Base-by-base conservation (phyloP, 106 monocot genomes). In the Vanilla planifolia region DNA sequence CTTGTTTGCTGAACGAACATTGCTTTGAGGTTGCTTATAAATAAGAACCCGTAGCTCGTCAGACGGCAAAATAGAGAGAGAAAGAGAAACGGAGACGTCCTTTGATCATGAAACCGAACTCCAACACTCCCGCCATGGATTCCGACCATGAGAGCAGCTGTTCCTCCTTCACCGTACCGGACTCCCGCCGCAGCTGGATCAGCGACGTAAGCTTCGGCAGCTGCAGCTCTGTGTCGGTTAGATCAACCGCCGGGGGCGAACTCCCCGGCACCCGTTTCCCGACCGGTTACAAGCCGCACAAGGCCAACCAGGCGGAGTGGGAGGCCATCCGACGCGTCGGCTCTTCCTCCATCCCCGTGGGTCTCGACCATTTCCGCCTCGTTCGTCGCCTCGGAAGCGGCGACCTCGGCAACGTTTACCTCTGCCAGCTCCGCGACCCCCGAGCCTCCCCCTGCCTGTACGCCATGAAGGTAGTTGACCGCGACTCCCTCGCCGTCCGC, bases 391-490 rank as follows among this genome's bases (percentile, higher is more conserved):
- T 86, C 4, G 81, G 86, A 10, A 74, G 81, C 51, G 86, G 86
- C 32, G 86, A 86, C 60, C 74, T 86, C 26, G 86, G 86, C 7
- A 86, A 75, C 56, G 86, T 86, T 20, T 86, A 86, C 47, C 63
- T 86, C 6, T 86, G 81, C 68, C 63, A 51, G 44, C 78, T 86
- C 10, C 67, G 77, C 0, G 75, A 75, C 19, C 68, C 71, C 4
- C 20, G 55, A 22, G 3, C 48, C 23, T 50, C 71, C 3, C 6
- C 76, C 0, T 74, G 67, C 50, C 44, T 81, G 26, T 86, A 86
- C 36, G 86, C 81, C 29, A 79, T 87, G 79, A 87, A 87, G 58
- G 87, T 87, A 43, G 82, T 87, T 3, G 82, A 87, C 52, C 29
- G 67, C 25, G 79, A 79, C 37, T 78, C 87, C 11, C 79, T 82